Evolutionary conservation across 2,329 filamentous ascomycete genomes (phyloP).

Genomic region (Cytospora piceae): DNA sequence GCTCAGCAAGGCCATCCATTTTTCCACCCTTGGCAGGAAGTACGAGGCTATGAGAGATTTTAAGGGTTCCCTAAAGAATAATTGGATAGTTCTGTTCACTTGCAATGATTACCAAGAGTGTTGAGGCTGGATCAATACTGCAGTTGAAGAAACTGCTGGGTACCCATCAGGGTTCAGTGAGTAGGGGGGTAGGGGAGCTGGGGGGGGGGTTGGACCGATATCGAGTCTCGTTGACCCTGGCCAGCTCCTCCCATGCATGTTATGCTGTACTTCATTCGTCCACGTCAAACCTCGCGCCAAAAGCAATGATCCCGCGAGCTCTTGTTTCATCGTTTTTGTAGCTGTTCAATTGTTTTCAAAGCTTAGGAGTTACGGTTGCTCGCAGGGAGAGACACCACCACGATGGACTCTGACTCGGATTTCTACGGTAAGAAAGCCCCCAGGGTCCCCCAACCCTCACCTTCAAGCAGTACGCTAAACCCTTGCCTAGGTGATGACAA

Average conservation of each 20-base stretch:
- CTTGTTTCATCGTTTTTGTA: neutral
- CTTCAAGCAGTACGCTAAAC: slow-evolving; percentile 30
- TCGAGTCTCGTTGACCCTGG: neutral
- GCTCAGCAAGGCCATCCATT: slow-evolving; percentile 32
- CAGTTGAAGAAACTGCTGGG: neutral
- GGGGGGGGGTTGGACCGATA: neutral
- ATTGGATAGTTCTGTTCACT: neutral
- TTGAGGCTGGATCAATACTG: neutral
- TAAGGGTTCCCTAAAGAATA: neutral
- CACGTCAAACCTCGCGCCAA: neutral
- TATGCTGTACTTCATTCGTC: slow-evolving; percentile 3
- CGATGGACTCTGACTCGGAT: slow-evolving; percentile 52
- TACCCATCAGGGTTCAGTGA: neutral
- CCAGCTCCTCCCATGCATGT: neutral
- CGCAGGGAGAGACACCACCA: neutral
- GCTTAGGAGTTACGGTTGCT: neutral
- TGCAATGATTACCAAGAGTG: neutral
- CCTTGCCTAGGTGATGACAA: slow-evolving; percentile 56
- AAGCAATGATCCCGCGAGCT: neutral
- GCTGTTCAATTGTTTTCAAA: neutral
- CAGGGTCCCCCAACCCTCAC: slow-evolving; percentile 10
- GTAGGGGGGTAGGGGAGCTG: neutral
- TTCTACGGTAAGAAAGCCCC: slow-evolving; percentile 53
- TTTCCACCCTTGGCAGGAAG: neutral
- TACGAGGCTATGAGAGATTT: neutral